phyloP scores from a whole-genome alignment of 2,329 filamentous ascomycete species.

The Aspergillus quadricinctus region DNA sequence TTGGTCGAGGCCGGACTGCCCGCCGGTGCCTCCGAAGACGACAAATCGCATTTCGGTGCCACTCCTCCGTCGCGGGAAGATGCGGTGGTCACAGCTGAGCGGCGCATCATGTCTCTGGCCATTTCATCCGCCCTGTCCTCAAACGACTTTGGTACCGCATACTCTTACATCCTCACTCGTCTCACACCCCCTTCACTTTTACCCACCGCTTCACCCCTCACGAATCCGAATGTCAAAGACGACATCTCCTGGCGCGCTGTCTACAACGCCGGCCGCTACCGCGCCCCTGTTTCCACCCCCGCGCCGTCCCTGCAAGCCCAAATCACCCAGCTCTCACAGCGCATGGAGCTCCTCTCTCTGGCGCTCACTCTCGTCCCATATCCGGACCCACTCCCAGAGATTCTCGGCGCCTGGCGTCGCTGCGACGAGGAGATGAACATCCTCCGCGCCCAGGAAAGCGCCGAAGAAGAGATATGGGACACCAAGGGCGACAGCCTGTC shows the following conservation, averaged over 20 bases:
- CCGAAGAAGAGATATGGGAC: slow-evolving; percentile 57
- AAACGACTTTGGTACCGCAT: slow-evolving; percentile 56
- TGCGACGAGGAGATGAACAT: slow-evolving; percentile 58
- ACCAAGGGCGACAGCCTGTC: slow-evolving; percentile 45
- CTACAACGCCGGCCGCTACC: slow-evolving; percentile 57
- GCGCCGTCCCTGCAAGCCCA: slow-evolving; percentile 35
- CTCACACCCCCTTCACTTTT: slow-evolving; percentile 40
- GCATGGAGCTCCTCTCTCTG: slow-evolving; percentile 61
- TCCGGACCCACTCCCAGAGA: slow-evolving; percentile 53
- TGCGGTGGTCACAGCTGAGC: slow-evolving; percentile 36
- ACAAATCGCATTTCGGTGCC: slow-evolving; percentile 17
- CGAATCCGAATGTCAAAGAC: slow-evolving; percentile 38
- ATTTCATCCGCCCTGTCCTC: slow-evolving; percentile 42
- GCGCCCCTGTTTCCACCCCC: slow-evolving; percentile 28
- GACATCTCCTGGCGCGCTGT: slow-evolving; percentile 63
- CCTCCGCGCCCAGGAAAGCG: slow-evolving; percentile 51
- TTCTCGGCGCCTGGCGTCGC: slow-evolving; percentile 59
- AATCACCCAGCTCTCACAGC: slow-evolving; percentile 56
- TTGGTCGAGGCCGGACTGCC: slow-evolving; percentile 48
- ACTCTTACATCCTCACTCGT: slow-evolving; percentile 62
- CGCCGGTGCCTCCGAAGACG: slow-evolving; percentile 19
- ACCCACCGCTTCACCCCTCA: slow-evolving; percentile 23
- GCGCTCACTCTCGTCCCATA: slow-evolving; percentile 57
- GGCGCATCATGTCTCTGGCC: slow-evolving; percentile 44
- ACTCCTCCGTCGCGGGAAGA: slow-evolving; percentile 20